These are phyloP conservation scores for Penicillium sp. DNA, from an alignment of 2,329 filamentous ascomycete species.

Conservation along the genomic window DNA sequence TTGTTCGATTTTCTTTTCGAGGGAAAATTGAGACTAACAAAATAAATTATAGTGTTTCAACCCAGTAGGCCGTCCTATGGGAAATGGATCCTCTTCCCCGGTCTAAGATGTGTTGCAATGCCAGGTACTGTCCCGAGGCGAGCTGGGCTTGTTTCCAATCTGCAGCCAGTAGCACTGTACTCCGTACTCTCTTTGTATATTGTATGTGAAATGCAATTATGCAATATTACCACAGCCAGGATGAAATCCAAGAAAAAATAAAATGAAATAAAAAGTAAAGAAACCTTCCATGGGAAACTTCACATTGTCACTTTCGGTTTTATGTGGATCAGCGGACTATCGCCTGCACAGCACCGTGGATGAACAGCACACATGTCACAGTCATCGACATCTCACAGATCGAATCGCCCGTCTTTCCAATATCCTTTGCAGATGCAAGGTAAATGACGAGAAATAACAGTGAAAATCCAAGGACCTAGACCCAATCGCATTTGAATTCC, in stretches of 20 bases:
- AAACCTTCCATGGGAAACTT: neutral
- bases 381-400: constrained; percentile 6
- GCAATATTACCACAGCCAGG: neutral
- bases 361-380: constrained; percentile 2
- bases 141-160: constrained; percentile 14
- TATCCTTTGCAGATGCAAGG: neutral
- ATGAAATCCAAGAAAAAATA: neutral
- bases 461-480: neutral
- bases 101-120: constrained; percentile 7
- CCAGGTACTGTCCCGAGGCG: constrained; percentile 15
- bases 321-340: constrained; percentile 1
- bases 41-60: constrained; percentile 1
- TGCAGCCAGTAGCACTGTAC: neutral
- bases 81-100: neutral
- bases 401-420: neutral
- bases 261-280: neutral
- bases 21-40: neutral
- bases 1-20: no score
- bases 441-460: neutral
- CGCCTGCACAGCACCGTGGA: constrained; percentile 3
- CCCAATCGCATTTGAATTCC: neutral
- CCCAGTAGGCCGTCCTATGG: constrained; percentile 3
- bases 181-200: neutral
- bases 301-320: neutral
- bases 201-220: neutral